These are phyloP conservation scores for Lodderomyces beijingensis DNA, from an alignment of 1,139 yeast species.

Conservation along the genomic window DNA sequence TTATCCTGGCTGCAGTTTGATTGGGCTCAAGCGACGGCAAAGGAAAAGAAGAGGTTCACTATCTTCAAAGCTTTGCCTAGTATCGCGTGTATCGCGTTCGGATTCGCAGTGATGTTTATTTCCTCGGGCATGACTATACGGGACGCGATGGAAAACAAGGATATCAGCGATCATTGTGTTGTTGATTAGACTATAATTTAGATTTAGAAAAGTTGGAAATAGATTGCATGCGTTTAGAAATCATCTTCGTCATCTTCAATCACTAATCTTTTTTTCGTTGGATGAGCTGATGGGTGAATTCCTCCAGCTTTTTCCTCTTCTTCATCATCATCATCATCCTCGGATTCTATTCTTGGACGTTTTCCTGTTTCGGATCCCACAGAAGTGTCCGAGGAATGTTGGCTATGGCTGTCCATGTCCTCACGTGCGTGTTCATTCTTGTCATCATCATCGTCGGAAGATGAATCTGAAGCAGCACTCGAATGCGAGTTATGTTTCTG, in stretches of 20 bases:
- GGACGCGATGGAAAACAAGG: conserved; percentile 14
- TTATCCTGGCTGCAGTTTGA: conserved; percentile 52
- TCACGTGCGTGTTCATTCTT: too few species aligned
- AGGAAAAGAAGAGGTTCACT: conserved; percentile 26
- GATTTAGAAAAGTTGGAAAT: neutral
- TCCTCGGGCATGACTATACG: conserved; percentile 70
- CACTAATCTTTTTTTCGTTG: conserved; percentile 14
- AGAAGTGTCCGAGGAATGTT: too few species aligned
- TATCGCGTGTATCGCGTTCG: conserved; percentile 63
- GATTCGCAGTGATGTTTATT: conserved; percentile 69
- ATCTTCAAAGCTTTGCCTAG: conserved; percentile 45
- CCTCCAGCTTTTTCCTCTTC: conserved; percentile 1
- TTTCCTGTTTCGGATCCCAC: too few species aligned
- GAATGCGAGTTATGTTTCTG: too few species aligned
- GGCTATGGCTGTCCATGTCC: too few species aligned
- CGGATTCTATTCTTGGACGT: neutral
- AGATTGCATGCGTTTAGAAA: neutral
- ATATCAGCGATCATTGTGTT: conserved; percentile 34
- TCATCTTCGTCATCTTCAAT: conserved; percentile 25
- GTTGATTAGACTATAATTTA: conserved; percentile 23
- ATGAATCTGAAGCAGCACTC: too few species aligned
- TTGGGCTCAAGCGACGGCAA: conserved; percentile 28
- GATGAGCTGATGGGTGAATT: too few species aligned
- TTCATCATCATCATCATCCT: conserved; percentile 3
- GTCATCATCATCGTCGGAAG: too few species aligned